Evolutionary conservation across 1,139 yeast species (phyloP), one percentile per base, ranked within the genome.

Genomic region (Debaryomycetaceae sp.): DNA sequence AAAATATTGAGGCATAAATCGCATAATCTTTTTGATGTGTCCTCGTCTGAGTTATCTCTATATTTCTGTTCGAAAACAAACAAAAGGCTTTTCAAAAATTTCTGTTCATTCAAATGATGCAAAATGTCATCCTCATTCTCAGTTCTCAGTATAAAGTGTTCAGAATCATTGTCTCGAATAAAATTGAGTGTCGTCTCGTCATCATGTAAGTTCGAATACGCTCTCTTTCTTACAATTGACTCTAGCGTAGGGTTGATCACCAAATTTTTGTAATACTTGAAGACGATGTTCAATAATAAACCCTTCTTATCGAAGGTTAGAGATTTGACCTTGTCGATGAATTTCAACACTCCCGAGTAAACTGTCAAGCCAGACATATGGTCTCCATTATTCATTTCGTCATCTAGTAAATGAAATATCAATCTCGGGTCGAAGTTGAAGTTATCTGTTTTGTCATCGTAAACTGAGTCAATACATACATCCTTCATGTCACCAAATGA

Each of bases 1-100:
- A 56, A 36, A 30, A 58, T 43, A 22, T 46, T 49, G 6, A 44
- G 31, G 2, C 50, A 36, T 20, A 52, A 2, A 9, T 37, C 9
- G 23, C 37, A 14, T 34, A 34, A 7, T 27, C 11, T 27, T 27
- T 8, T 11, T 3, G 31, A 7, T 8, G 31, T 8, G 2, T 27
- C 31, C 31, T 27, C 31, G 31, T 27, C 11, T 27, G 31, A 27
- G 11, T 27, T 27, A 3, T 27, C 11, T 7, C 31, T 11, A 27
- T 8, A 27, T 8, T 27, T 27, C 31, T 27, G 31, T 8, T 27
- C 31, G 11, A 27, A 27, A 8, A 27, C 31, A 27, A 27, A 27
- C 11, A 27, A 27, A 27, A 27, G 31, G 8, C 11, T 27, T 27
- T 27, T 27, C 4, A 27, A 11, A 27, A 27, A 27, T 2, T 27